Evolutionary conservation across 371 early-diverging fungal genomes (phyloP).

Genomic region (Mucor piriformis): DNA sequence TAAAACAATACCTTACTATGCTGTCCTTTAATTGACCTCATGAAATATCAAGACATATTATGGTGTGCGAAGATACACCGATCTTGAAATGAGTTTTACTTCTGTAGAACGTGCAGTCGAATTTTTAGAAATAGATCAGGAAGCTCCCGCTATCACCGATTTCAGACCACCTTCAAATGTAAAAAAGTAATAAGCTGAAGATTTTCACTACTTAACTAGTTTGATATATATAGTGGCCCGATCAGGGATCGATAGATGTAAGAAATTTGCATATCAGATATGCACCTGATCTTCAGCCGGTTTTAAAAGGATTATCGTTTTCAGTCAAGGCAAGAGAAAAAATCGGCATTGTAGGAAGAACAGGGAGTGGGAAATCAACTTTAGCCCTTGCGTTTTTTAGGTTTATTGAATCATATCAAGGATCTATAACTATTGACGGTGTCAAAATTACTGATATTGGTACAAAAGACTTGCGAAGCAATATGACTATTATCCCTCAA

Average conservation of each 20-base stretch:
- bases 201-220: too few relatives aligned
- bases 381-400: constrained; percentile 76
- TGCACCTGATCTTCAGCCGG: constrained; percentile 60
- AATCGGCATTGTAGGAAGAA: constrained; percentile 72
- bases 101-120: constrained; percentile 85
- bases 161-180: constrained; percentile 56
- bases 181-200: too few relatives aligned
- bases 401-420: constrained; percentile 68
- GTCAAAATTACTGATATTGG: constrained; percentile 75
- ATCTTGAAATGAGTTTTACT: constrained; percentile 82
- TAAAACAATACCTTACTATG: too few relatives aligned
- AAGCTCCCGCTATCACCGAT: constrained; percentile 63
- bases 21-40: constrained; percentile 59
- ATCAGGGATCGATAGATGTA: constrained; percentile 64
- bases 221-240: constrained; percentile 74
- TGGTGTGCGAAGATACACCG: constrained; percentile 70
- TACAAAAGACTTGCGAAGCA: constrained; percentile 66
- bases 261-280: constrained; percentile 59
- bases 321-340: constrained; percentile 53
- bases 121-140: constrained; percentile 77
- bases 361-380: constrained; percentile 80
- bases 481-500: constrained; percentile 79
- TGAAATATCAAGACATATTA: constrained; percentile 54
- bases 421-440: constrained; percentile 74
- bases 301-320: constrained; percentile 59